Evolutionary conservation across 2,329 filamentous ascomycete genomes (phyloP), one percentile per base, ranked within the genome.

Genomic region (Tolypocladium tropicale): DNA sequence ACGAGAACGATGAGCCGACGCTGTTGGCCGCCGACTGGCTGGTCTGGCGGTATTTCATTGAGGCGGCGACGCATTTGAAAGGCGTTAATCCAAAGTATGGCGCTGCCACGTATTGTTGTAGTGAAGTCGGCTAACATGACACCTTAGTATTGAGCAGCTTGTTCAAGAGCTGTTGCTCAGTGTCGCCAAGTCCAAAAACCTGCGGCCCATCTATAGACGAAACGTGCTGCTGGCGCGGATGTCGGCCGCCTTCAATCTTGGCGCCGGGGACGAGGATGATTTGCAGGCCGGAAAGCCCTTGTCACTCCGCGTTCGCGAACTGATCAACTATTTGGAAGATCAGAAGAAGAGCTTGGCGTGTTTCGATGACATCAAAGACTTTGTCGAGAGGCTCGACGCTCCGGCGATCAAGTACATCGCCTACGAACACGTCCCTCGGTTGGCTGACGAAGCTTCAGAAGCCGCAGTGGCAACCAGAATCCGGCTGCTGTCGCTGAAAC

Each of bases 331-430:
- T 49, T 63, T 77, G 23, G 59, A 69, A 2, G 65, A 69, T 36
- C 68, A 75, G 54, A 67, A 64, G n/a, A 58, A 59, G 0, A 71
- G 67, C n/a, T 64, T 69, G 5, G 68, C 71, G 7, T 77, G 70
- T 55, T 80, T 81, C 55, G 72, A 75, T 36, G 78, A 80, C 52
- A 61, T 80, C 43, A 78, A 74, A 57, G 58, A 60, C 1, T 78
- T 76, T 55, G 65, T 77, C 3, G 71, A 76, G 43, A 64, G 67
- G 23, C 69, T 83, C 0, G 68, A 64, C 1, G 65, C 71, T 2
- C 61, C 67, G 0, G 77, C 78, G 7, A 61, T 75, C 9, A 70
- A 69, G 46, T 63, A 70, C 28, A 61, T 80, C 9, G 66, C 76
- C 4, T 66, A 73, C 7, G 58, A 69, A 1, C 68, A 75, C 52